A percentile compares a stretch with the other conserved stretches of the same genome.
Conservation (phyloP, 2,329 filamentous ascomycete genomes). For the Colletotrichum tanaceti region DNA sequence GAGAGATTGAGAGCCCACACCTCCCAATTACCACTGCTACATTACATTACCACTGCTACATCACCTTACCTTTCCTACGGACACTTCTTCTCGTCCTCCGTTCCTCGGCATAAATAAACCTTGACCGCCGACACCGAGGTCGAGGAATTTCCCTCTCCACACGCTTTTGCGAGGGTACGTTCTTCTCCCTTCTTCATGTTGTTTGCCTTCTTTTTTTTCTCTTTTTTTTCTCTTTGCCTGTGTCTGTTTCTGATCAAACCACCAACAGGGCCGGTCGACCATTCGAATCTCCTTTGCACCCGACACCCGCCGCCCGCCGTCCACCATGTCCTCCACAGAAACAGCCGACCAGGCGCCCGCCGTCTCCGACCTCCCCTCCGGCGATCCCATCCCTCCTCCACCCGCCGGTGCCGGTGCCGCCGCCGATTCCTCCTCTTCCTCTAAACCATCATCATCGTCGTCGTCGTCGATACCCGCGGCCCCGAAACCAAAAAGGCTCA, state of each 20-base stretch:
- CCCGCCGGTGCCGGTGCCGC: slow-evolving; percentile 29
- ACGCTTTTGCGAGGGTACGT: slow-evolving; percentile 12
- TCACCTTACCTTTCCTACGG: too few species aligned
- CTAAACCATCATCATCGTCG: background rate
- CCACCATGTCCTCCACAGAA: slow-evolving; percentile 40
- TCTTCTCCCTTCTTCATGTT: background rate
- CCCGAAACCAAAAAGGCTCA: slow-evolving; percentile 42
- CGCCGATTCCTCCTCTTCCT: background rate
- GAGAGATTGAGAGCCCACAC: slow-evolving; percentile 30
- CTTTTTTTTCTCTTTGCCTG: too few species aligned
- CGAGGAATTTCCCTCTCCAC: background rate
- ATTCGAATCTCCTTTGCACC: background rate
- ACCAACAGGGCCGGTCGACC: background rate
- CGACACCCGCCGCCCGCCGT: background rate
- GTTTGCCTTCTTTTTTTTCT: too few species aligned
- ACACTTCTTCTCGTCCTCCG: slow-evolving; percentile 29
- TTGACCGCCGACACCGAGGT: slow-evolving; percentile 39
- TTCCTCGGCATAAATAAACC: slow-evolving; percentile 38
- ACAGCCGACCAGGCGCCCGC: slow-evolving; percentile 40
- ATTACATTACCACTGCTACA: too few species aligned
- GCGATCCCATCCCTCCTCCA: slow-evolving; percentile 51
- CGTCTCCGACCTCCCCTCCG: slow-evolving; percentile 51
- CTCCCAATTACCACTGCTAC: too few species aligned
- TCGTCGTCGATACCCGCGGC: slow-evolving; percentile 18
- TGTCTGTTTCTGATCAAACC: background rate